Evolutionary conservation across 306 rosid genomes (phyloP).

Genomic region (Canavalia gladiata): DNA sequence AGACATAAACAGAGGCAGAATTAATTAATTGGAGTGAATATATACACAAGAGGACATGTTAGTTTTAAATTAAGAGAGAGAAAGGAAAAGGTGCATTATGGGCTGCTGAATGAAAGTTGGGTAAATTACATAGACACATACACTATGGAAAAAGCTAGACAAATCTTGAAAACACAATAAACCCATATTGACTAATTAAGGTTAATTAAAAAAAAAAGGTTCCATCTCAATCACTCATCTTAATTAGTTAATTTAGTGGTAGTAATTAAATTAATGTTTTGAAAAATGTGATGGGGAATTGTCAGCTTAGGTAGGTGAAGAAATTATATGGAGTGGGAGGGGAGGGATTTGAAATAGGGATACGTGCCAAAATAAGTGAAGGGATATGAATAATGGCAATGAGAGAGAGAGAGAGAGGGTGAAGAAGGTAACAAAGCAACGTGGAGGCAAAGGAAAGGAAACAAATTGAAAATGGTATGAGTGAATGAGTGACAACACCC

Average conservation of each 20-base stretch:
- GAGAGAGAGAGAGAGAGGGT: constrained; percentile 48
- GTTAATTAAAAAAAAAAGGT: neutral
- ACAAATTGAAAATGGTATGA: constrained; percentile 41
- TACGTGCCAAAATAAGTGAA: constrained; percentile 61
- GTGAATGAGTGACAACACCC: constrained; percentile 50
- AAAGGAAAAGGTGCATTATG: constrained; percentile 15
- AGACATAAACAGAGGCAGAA: neutral
- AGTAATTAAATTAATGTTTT: neutral
- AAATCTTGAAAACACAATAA: neutral
- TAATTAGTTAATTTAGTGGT: neutral
- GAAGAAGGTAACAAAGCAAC: constrained; percentile 56
- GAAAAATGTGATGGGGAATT: constrained; percentile 18
- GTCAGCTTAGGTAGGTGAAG: constrained; percentile 51
- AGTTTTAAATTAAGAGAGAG: neutral
- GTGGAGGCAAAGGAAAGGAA: constrained; percentile 60
- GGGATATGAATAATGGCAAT: constrained; percentile 48
- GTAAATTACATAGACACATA: neutral
- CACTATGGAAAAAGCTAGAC: constrained; percentile 17
- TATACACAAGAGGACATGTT: neutral
- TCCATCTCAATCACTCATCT: neutral
- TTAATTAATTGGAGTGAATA: neutral
- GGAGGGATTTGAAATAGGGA: constrained; percentile 51
- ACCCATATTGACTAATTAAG: constrained; percentile 13
- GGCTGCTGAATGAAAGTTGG: constrained; percentile 29
- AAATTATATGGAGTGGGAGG: constrained; percentile 44